Conservation (phyloP, 2,329 filamentous ascomycete genomes). For the Aureobasidium sp. region DNA sequence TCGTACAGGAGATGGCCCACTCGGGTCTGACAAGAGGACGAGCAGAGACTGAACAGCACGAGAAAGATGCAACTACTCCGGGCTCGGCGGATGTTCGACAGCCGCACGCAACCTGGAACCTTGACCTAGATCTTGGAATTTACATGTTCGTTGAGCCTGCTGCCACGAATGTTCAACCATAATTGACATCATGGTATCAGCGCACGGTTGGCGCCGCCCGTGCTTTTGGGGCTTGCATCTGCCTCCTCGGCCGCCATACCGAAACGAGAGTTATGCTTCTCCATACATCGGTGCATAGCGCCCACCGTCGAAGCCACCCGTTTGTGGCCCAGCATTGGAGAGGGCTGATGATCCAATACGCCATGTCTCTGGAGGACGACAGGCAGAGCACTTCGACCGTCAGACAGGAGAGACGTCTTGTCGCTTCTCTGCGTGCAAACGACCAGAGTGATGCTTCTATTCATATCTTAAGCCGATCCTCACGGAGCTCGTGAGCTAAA, state of each 20-base stretch:
- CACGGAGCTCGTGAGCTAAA: conserved; percentile 4
- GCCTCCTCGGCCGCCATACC: neutral
- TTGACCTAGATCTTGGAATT: neutral
- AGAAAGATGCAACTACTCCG: neutral
- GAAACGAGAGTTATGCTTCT: neutral
- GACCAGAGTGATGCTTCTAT: neutral
- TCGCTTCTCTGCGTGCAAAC: neutral
- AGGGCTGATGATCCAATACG: neutral
- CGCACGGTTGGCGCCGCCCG: neutral
- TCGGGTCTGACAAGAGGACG: neutral
- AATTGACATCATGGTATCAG: neutral
- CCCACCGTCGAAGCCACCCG: neutral
- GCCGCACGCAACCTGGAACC: neutral
- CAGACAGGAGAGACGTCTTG: neutral
- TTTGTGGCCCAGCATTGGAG: neutral
- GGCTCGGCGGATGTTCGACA: neutral
- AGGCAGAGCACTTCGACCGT: neutral
- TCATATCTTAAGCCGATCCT: neutral
- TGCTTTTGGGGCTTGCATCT: neutral
- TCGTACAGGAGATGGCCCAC: neutral
- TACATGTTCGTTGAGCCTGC: neutral
- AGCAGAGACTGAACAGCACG: neutral
- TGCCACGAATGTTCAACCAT: neutral
- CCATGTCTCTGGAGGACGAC: neutral
- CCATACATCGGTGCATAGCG: neutral